Evolutionary conservation across 352 stramenopile species (phyloP), one percentile per base, ranked within the genome.

Genomic region (Phytophthora tubulina): DNA sequence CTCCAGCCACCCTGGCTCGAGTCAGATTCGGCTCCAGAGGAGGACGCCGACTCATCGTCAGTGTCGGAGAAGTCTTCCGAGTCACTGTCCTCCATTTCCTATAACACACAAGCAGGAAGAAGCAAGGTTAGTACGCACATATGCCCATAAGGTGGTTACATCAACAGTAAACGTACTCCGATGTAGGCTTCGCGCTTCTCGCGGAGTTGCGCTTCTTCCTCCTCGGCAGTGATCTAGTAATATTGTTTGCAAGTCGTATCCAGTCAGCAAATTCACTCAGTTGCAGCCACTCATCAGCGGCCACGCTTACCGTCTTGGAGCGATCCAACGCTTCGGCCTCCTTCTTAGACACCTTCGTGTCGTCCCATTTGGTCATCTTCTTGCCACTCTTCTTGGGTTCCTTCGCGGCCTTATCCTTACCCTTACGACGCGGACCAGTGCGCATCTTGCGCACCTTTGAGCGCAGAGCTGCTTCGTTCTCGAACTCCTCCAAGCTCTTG

Each of bases 361-460:
- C 77, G 33, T 97, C 90, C 86, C 88, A 94, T 71, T 90, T 93
- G 39, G 81, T 93, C 85, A 93, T 96, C 58, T 91, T 85, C 75
- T 96, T 96, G 32, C 67, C 77, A 57, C 89, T 90, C 60, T 94
- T 95, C 55, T 85, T 80, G 27, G 76, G 70, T 6, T 81, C 74
- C 46, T 83, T 79, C 5, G 68, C 64, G 6, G 73, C 61, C 61
- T 83, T 87, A 27, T 84, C 82, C 65, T 93, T 94, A 10, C 72
- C 66, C 71, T 93, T 95, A 35, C 72, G 72, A 31, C 76, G 75
- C 30, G 84, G 85, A 27, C 86, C 88, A 27, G 82, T 92, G 51
- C 88, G 86, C 88, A 94, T 95, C 57, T 60, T 79, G 39, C 73
- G 79, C 36, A 63, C 75, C 63, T 82, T 81, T 39, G 78, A 80